phyloP scores from a whole-genome alignment of 352 stramenopile species.

The Pythium oligandrum region DNA sequence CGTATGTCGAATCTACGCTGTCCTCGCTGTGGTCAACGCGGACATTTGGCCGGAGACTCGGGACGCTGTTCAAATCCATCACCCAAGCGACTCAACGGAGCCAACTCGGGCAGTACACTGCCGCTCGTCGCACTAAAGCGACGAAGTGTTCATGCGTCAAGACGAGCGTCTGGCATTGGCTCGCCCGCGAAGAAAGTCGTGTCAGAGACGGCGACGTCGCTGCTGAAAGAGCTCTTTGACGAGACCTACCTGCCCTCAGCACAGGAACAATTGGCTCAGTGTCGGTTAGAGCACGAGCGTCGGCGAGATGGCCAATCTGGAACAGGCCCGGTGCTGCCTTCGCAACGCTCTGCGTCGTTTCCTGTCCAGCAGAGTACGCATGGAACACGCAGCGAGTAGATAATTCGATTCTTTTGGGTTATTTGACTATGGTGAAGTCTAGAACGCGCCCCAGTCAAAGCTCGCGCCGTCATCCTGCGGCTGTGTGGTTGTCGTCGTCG shows the following conservation, averaged over 20 bases:
- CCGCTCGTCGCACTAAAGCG: background rate
- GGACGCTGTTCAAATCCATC: constrained; percentile 33
- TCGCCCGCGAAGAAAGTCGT: too few relatives aligned
- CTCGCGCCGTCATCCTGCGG: constrained; percentile 3
- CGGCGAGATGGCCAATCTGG: too few relatives aligned
- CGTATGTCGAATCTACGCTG: constrained; percentile 66
- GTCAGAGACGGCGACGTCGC: too few relatives aligned
- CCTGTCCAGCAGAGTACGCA: too few relatives aligned
- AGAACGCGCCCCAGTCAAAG: constrained; percentile 25
- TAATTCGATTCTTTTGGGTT: too few relatives aligned
- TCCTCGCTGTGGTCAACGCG: constrained; percentile 46
- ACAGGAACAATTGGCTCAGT: constrained; percentile 53
- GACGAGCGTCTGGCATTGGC: too few relatives aligned
- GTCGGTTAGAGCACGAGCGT: constrained; percentile 14
- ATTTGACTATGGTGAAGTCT: background rate
- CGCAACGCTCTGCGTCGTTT: too few relatives aligned
- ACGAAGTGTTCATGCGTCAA: too few relatives aligned
- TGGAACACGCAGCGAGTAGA: too few relatives aligned
- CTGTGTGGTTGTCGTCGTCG: background rate
- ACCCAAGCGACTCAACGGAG: constrained; percentile 7
- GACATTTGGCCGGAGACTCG: constrained; percentile 45
- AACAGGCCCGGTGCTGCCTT: too few relatives aligned
- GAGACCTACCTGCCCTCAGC: constrained; percentile 47
- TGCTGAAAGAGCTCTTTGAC: constrained; percentile 38
- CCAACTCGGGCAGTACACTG: constrained; percentile 5